These are phyloP conservation scores for Imleria badia DNA, from an alignment of 768 basidiomycete species.

Conservation along the genomic window DNA sequence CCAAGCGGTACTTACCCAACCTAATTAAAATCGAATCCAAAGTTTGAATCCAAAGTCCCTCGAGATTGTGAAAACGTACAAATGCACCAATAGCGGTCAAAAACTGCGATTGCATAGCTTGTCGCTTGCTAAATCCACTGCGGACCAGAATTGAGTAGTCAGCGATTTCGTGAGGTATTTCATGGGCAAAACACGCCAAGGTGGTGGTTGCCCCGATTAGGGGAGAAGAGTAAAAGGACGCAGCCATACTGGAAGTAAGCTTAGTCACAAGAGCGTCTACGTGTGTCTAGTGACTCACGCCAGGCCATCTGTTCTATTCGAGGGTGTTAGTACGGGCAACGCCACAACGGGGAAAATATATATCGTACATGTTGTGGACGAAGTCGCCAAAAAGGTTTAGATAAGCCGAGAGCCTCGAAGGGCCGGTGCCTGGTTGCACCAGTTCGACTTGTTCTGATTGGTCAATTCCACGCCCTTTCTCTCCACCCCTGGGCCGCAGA, in stretches of 20 bases:
- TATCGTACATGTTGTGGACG: slow-evolving; percentile 81
- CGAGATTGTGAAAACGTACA: slow-evolving; percentile 41
- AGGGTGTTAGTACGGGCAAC: slow-evolving; percentile 15
- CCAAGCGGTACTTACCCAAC: slow-evolving; percentile 31
- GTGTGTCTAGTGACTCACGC: slow-evolving; percentile 54
- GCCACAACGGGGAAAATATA: slow-evolving; percentile 12
- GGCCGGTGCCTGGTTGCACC: slow-evolving; percentile 40
- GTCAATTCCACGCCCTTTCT: slow-evolving; percentile 13
- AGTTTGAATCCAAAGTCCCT: slow-evolving; percentile 7
- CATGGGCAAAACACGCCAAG: slow-evolving; percentile 93
- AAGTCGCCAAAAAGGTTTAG: slow-evolving; percentile 93
- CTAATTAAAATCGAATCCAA: slow-evolving; percentile 30
- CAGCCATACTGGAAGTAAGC: slow-evolving; percentile 67
- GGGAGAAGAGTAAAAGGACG: slow-evolving; percentile 96
- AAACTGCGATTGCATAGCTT: slow-evolving; percentile 94
- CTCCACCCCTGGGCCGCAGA: slow-evolving; percentile 48
- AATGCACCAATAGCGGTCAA: slow-evolving; percentile 91
- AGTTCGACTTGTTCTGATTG: slow-evolving; percentile 28
- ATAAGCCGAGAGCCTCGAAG: slow-evolving; percentile 87
- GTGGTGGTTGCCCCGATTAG: slow-evolving; percentile 92
- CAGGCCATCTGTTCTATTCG: slow-evolving; percentile 81
- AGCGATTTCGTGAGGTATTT: slow-evolving; percentile 96
- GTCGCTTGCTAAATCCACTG: slow-evolving; percentile 85
- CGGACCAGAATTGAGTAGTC: slow-evolving; percentile 92
- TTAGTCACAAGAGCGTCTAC: not conserved